Evolutionary conservation across 345 rosid species (phyloP).

Genomic region (Rubroshorea leprosula): DNA sequence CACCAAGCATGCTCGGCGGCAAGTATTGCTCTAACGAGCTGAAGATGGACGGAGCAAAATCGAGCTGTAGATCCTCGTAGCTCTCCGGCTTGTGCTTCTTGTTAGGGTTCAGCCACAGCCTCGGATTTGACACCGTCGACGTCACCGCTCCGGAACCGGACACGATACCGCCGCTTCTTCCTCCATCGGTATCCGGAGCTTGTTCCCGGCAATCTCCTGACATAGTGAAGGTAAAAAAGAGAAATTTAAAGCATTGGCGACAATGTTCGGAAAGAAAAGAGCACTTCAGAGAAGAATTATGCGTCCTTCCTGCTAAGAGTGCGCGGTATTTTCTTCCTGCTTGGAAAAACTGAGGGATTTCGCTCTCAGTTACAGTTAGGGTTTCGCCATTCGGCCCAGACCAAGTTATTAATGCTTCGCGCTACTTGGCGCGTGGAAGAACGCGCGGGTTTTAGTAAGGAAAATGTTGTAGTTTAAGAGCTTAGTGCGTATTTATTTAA

Average conservation of each 20-base stretch:
- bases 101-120: conserved; percentile 55
- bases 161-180: conserved; percentile 31
- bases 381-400: background rate
- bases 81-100: conserved; percentile 63
- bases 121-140: conserved; percentile 8
- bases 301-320: background rate
- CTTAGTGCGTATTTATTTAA: too few species aligned
- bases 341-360: background rate
- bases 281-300: background rate
- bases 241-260: background rate
- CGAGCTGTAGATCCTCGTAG: conserved; percentile 72
- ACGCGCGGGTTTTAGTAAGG: background rate
- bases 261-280: background rate
- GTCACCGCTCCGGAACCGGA: background rate
- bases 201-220: background rate
- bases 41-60: conserved; percentile 59
- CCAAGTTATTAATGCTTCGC: background rate
- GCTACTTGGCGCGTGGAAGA: background rate
- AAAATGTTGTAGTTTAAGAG: too few species aligned
- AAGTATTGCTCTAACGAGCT: conserved; percentile 80
- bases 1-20: conserved; percentile 52
- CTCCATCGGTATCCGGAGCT: conserved; percentile 10
- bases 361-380: background rate
- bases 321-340: background rate
- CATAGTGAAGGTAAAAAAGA: background rate